These are phyloP conservation scores for Aspergillus cejpii DNA, from an alignment of 2,329 filamentous ascomycete species.

Conservation along the genomic window DNA sequence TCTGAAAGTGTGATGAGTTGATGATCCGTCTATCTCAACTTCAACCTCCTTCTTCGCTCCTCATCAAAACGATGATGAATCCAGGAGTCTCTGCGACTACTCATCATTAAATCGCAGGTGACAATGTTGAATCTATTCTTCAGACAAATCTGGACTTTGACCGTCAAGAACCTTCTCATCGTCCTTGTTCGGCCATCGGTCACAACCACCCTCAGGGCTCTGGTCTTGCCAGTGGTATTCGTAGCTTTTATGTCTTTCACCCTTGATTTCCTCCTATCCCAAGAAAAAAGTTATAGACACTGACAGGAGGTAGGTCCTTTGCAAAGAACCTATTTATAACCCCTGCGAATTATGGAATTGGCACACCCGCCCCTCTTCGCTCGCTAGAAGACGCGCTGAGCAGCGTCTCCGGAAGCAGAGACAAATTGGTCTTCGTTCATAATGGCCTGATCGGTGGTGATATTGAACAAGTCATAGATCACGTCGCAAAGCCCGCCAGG, in stretches of 20 bases:
- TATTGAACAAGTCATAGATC: slow-evolving; percentile 64
- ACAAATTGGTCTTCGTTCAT: slow-evolving; percentile 72
- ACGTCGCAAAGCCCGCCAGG: slow-evolving; percentile 53
- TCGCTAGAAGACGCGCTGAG: slow-evolving; percentile 59
- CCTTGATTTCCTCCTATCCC: slow-evolving; percentile 10
- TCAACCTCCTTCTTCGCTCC: background rate
- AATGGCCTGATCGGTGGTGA: slow-evolving; percentile 62
- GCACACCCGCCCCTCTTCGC: slow-evolving; percentile 54
- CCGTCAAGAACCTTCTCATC: slow-evolving; percentile 52
- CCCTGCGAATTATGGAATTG: slow-evolving; percentile 68
- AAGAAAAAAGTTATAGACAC: background rate
- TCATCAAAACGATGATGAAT: background rate
- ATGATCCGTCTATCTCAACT: background rate
- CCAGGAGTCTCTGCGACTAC: background rate
- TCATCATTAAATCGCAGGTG: background rate
- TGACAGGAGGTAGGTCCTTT: slow-evolving; percentile 45
- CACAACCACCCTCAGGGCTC: slow-evolving; percentile 50
- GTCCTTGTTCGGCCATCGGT: slow-evolving; percentile 49
- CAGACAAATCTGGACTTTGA: slow-evolving; percentile 51
- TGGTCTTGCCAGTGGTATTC: slow-evolving; percentile 52
- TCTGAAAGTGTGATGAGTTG: background rate
- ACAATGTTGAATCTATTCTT: slow-evolving; percentile 34
- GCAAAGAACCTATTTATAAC: slow-evolving; percentile 78
- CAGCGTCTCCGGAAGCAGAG: slow-evolving; percentile 51
- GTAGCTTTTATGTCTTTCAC: slow-evolving; percentile 38